phyloP scores from a whole-genome alignment of 2,329 filamentous ascomycete species.

The Aspergillus latus region DNA sequence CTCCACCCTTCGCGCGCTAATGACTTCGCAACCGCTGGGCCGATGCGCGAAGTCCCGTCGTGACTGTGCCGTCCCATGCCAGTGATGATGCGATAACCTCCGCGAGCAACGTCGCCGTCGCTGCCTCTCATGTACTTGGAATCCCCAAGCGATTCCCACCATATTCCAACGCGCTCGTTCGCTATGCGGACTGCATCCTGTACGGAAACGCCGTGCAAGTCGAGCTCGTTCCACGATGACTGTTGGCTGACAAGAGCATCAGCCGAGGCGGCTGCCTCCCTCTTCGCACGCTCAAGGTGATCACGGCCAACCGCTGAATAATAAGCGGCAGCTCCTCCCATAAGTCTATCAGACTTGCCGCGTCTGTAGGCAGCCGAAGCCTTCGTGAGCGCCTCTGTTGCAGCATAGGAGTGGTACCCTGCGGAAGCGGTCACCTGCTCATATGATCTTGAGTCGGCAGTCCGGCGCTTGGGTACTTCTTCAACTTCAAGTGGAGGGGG shows the following conservation, averaged over 20 bases:
- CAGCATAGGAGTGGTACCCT: constrained; percentile 48
- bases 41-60: constrained; percentile 71
- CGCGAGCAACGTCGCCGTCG: constrained; percentile 45
- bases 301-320: constrained; percentile 72
- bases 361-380: constrained; percentile 60
- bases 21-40: constrained; percentile 75
- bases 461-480: constrained; percentile 22
- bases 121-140: constrained; percentile 52
- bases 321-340: constrained; percentile 72
- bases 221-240: constrained; percentile 62
- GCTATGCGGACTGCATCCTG: constrained; percentile 79
- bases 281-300: constrained; percentile 57
- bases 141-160: constrained; percentile 76
- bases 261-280: constrained; percentile 64
- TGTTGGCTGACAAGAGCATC: constrained; percentile 68
- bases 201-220: constrained; percentile 82
- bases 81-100: constrained; percentile 73
- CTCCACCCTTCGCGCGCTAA: constrained; percentile 81
- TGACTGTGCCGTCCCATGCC: constrained; percentile 77
- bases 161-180: constrained; percentile 62
- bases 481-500: constrained; percentile 24
- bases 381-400: constrained; percentile 55
- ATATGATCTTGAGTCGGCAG: constrained; percentile 17
- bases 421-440: constrained; percentile 39
- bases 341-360: constrained; percentile 69